phyloP scores from a whole-genome alignment of 2,329 filamentous ascomycete species.

The Diplodia intermedia region DNA sequence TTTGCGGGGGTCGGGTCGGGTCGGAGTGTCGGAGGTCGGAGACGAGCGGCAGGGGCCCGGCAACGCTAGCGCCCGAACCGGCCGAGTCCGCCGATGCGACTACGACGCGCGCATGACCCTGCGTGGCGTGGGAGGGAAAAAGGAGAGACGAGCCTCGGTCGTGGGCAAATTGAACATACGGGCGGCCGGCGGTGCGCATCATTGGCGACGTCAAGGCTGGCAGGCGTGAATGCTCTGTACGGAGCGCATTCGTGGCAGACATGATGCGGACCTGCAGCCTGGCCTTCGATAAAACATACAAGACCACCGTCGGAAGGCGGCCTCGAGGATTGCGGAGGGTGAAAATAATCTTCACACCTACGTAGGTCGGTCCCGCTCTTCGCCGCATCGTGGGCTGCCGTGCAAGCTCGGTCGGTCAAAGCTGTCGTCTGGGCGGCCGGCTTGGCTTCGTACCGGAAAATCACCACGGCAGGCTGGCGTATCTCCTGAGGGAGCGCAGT shows the following conservation, averaged over 20 bases:
- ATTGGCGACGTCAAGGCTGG: not conserved
- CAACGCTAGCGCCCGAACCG: not conserved
- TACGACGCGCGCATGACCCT: conserved; percentile 9
- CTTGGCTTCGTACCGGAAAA: conserved; percentile 21
- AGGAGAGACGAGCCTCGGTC: not conserved
- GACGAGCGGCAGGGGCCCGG: not conserved
- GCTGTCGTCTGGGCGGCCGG: not conserved
- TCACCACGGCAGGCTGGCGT: not conserved
- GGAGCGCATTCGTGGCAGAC: not conserved
- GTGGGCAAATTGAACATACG: not conserved
- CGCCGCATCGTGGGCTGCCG: not conserved
- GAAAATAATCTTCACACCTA: not conserved
- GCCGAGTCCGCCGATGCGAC: conserved; percentile 5
- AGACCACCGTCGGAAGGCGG: not conserved
- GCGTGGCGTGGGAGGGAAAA: not conserved
- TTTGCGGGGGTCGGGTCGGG: not conserved
- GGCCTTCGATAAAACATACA: not conserved
- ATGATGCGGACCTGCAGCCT: not conserved
- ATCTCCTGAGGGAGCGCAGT: conserved; percentile 5
- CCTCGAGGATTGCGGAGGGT: not conserved
- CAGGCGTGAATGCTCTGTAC: not conserved
- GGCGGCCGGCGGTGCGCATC: not conserved
- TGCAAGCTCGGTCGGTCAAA: not conserved
- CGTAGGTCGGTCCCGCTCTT: not conserved
- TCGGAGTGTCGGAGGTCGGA: not conserved